These are phyloP conservation scores for Cladosporium cucumerinum DNA, from an alignment of 2,329 filamentous ascomycete genomes.

Conservation along the genomic window DNA sequence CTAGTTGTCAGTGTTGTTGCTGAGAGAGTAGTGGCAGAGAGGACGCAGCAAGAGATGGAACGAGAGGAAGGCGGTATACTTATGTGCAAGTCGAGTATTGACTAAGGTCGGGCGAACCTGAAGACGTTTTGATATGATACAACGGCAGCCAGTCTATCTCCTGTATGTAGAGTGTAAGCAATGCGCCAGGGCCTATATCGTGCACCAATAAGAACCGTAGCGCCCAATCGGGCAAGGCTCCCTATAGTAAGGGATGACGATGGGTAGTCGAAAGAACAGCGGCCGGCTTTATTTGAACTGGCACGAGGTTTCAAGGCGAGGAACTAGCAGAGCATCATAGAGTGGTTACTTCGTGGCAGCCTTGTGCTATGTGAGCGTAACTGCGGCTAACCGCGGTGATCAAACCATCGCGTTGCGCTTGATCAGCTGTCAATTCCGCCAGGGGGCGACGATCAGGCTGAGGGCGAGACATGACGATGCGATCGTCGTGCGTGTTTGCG, in stretches of 20 bases:
- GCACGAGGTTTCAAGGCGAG: background rate
- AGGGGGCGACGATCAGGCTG: background rate
- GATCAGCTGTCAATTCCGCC: background rate
- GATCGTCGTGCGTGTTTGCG: background rate
- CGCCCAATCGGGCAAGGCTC: background rate
- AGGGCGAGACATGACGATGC: background rate
- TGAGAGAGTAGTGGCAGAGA: background rate
- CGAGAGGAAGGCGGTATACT: background rate
- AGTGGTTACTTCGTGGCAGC: background rate
- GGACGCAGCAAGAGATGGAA: background rate
- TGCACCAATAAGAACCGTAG: background rate
- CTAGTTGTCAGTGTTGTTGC: background rate
- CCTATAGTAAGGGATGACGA: background rate
- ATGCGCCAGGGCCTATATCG: background rate
- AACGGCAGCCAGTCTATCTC: background rate
- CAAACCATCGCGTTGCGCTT: background rate
- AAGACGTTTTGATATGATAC: background rate
- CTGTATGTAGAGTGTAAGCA: background rate
- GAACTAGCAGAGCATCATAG: background rate
- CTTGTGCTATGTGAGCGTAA: background rate
- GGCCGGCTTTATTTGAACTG: background rate
- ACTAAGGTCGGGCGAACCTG: background rate
- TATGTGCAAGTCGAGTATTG: background rate
- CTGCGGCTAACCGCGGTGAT: background rate
- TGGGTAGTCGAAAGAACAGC: background rate